These are phyloP conservation scores for Thelonectria rubi DNA, from an alignment of 2,329 filamentous ascomycete genomes.

Conservation along the genomic window DNA sequence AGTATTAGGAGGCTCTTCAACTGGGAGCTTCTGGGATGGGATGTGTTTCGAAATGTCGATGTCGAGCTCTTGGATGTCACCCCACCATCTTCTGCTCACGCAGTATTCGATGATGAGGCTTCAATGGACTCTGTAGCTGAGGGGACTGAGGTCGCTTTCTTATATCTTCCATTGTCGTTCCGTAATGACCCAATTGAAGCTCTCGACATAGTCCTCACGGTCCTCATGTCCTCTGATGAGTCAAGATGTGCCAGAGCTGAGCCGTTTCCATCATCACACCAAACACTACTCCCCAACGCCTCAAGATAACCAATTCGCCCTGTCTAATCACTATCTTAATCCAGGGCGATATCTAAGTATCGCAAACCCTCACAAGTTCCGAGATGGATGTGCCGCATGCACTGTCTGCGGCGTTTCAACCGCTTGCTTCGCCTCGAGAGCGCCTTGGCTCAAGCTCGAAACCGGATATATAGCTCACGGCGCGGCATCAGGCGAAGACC, in stretches of 20 bases:
- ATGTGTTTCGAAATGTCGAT: background rate
- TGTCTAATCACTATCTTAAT: no score
- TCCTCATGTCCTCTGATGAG: background rate
- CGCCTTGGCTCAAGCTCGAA: no score
- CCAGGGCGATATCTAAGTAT: no score
- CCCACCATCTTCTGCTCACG: background rate
- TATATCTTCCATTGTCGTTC: no score
- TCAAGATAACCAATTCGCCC: no score
- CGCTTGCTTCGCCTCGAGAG: background rate
- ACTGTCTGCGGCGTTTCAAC: no score
- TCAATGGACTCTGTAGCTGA: background rate
- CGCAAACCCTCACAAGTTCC: no score
- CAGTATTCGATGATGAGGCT: background rate
- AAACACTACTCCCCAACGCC: no score
- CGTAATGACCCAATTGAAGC: no score
- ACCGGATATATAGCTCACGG: conserved; percentile 20
- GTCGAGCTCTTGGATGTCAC: background rate
- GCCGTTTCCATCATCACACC: background rate
- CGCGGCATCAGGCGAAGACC: conserved; percentile 46
- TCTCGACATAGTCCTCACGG: background rate
- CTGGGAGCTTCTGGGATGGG: background rate
- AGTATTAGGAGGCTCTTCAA: background rate
- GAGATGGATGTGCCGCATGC: no score
- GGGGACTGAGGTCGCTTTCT: no score
- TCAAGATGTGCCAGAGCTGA: background rate